Base-by-base conservation (phyloP, 306 rosid species). In the Spatholobus suberectus region DNA sequence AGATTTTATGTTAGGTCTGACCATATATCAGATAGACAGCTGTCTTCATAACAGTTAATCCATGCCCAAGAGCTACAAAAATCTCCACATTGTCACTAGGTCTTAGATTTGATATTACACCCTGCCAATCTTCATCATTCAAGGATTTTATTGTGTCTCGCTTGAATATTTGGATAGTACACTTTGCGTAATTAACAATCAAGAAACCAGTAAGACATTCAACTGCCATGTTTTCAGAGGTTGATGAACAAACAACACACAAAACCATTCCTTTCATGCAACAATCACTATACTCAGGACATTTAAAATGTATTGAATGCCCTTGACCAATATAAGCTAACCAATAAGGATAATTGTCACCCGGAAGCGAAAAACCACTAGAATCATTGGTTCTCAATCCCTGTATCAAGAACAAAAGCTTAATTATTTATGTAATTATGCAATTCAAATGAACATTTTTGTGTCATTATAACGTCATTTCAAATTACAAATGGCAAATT, bases 151-250 rank as follows among this genome's bases (percentile, higher is more conserved):
- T n/a, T n/a, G n/a, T n/a, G n/a, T n/a, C n/a, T n/a, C n/a, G n/a
- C n/a, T n/a, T 81, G 75, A 17, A 37, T 15, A 81, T 70, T 6
- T 81, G 75, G 13, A 81, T 38, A 40, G 70, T 40, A 32, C 20
- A 47, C 34, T 75, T 75, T 12, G 81, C 75, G 61, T 65, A 26
- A 66, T 82, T 82, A 11, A 65, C 27, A 8, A 82, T 37, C 70
- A 73, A 21, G 12, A 75, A 54, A 62, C 67, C 3, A 18, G 6
- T 18, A 23, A 29, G 81, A 66, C 57, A 63, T 51, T 62, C 75
- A 35, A 27, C 8, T 26, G 27, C 52, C 54, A 2, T 10, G 11
- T 12, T 73, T 68, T 49, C 55, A 4, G 8, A 34, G 23, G 41
- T 6, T 5, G 75, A 63, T 34, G 67, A 81, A 63, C 73, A 73